phyloP scores from a whole-genome alignment of 2,329 filamentous ascomycete genomes.

The Talaromyces verruculosus region DNA sequence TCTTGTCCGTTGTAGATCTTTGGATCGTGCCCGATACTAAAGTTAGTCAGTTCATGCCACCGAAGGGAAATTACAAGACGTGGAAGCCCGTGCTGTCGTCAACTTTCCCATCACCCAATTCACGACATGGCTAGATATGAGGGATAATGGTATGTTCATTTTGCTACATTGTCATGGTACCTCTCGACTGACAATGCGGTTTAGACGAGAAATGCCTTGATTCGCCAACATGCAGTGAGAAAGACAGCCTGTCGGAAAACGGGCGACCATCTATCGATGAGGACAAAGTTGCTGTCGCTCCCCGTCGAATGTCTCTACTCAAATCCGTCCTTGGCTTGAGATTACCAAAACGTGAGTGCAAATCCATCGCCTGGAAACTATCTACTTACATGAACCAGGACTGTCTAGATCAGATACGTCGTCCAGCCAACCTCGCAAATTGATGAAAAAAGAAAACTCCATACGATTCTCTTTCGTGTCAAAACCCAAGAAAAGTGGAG shows the following conservation, averaged over 20 bases:
- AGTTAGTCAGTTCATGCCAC: slow-evolving; percentile 29
- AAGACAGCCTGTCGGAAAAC: slow-evolving; percentile 22
- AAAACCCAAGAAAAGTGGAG: slow-evolving; percentile 25
- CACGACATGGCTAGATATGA: slow-evolving; percentile 20
- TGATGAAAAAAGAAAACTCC: slow-evolving; percentile 32
- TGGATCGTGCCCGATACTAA: slow-evolving; percentile 8
- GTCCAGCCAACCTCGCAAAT: slow-evolving; percentile 27
- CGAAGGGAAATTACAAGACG: slow-evolving; percentile 13
- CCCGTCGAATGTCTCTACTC: slow-evolving; percentile 22
- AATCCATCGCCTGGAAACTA: neutral
- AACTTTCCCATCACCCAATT: slow-evolving; percentile 21
- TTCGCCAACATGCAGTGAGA: slow-evolving; percentile 27
- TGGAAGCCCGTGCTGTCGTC: slow-evolving; percentile 17
- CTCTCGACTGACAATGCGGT: neutral
- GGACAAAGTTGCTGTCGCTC: slow-evolving; percentile 26
- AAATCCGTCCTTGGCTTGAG: slow-evolving; percentile 31
- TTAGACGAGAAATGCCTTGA: slow-evolving; percentile 22
- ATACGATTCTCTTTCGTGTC: slow-evolving; percentile 33
- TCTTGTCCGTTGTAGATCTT: neutral
- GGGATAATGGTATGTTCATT: slow-evolving; percentile 17
- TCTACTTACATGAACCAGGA: slow-evolving; percentile 21
- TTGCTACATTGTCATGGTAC: neutral
- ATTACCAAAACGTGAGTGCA: slow-evolving; percentile 27
- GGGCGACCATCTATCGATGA: slow-evolving; percentile 22
- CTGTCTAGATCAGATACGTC: slow-evolving; percentile 29